Evolutionary conservation across 2,329 filamentous ascomycete genomes (phyloP).

Genomic region (Microsporum canis): DNA sequence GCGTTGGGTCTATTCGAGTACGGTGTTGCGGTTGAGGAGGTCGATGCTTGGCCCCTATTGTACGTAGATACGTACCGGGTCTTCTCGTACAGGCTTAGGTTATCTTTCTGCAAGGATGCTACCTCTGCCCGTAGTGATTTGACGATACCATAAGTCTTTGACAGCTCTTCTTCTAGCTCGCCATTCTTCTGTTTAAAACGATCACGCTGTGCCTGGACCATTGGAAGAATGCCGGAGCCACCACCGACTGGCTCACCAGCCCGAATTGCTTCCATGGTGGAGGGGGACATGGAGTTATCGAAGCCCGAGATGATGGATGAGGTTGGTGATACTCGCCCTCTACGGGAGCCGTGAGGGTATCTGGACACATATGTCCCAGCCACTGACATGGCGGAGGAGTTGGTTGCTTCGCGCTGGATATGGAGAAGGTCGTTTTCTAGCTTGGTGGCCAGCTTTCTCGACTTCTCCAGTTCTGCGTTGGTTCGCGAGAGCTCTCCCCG

Average conservation of each 20-base stretch:
- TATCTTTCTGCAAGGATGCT: conserved; percentile 86
- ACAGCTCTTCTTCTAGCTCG: conserved; percentile 81
- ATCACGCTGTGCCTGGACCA: conserved; percentile 96
- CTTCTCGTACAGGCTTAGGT: conserved; percentile 92
- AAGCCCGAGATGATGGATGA: conserved; percentile 99
- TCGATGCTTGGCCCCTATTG: conserved; percentile 55
- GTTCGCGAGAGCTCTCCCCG: conserved; percentile 74
- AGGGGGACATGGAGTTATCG: conserved; percentile 51
- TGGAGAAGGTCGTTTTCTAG: conserved; percentile 84
- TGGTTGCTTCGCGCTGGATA: conserved; percentile 73
- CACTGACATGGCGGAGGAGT: conserved; percentile 75
- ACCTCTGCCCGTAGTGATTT: conserved; percentile 84
- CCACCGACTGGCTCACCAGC: conserved; percentile 59
- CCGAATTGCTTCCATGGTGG: conserved; percentile 48
- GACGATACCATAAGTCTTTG: conserved; percentile 68
- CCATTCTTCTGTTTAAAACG: conserved; percentile 94
- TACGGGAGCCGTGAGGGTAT: conserved; percentile 58
- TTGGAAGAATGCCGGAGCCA: conserved; percentile 82
- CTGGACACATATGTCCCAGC: conserved; percentile 81
- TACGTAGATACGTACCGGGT: conserved; percentile 93
- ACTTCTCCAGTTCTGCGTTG: conserved; percentile 75
- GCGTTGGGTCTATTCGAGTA: conserved; percentile 60
- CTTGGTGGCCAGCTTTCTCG: conserved; percentile 72
- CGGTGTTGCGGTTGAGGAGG: conserved; percentile 52
- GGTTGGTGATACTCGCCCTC: conserved; percentile 70